Evolutionary conservation across 768 basidiomycete species (phyloP).

Genomic region (Gelatoporia subvermispora): DNA sequence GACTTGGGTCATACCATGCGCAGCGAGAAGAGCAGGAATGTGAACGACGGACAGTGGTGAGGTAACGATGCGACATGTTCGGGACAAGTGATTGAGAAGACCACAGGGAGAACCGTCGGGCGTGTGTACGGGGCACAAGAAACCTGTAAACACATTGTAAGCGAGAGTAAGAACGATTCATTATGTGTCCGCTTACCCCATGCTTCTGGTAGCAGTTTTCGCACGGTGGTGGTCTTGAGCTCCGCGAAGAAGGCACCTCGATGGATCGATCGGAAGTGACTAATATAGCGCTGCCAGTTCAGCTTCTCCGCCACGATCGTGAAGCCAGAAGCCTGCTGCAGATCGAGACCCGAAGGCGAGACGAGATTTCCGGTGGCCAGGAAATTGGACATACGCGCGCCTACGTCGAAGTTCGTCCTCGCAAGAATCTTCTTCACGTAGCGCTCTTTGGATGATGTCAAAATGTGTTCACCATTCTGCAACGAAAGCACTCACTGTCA

Average conservation of each 20-base stretch:
- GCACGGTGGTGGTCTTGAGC: constrained; percentile 95
- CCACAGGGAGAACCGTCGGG: constrained; percentile 98
- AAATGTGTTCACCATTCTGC: neutral
- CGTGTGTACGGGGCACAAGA: constrained; percentile 97
- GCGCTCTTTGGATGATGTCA: constrained; percentile 44
- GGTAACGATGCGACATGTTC: constrained; percentile 89
- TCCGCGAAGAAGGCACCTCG: constrained; percentile 99
- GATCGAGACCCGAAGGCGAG: constrained; percentile 90
- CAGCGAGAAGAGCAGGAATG: constrained; percentile 74
- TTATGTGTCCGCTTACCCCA: constrained; percentile 64
- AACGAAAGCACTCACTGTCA: constrained; percentile 55
- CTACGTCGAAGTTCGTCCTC: constrained; percentile 88
- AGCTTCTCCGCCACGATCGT: constrained; percentile 98
- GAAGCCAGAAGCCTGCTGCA: constrained; percentile 97
- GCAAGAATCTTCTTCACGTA: constrained; percentile 75
- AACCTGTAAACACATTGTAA: constrained; percentile 48
- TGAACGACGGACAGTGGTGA: constrained; percentile 67
- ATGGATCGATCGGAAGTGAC: constrained; percentile 97
- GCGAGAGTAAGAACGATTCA: neutral
- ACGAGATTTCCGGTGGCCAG: constrained; percentile 95
- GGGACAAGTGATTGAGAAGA: constrained; percentile 92
- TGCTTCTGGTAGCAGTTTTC: constrained; percentile 93
- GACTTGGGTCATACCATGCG: constrained; percentile 92
- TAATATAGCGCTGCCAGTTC: constrained; percentile 97
- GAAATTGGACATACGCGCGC: constrained; percentile 86